Percentiles rank a stretch among this genome's conserved stretches.
These are phyloP conservation scores for Vanrija sp. DNA, from an alignment of 1,284 basidiomycete species.

Conservation along the genomic window DNA sequence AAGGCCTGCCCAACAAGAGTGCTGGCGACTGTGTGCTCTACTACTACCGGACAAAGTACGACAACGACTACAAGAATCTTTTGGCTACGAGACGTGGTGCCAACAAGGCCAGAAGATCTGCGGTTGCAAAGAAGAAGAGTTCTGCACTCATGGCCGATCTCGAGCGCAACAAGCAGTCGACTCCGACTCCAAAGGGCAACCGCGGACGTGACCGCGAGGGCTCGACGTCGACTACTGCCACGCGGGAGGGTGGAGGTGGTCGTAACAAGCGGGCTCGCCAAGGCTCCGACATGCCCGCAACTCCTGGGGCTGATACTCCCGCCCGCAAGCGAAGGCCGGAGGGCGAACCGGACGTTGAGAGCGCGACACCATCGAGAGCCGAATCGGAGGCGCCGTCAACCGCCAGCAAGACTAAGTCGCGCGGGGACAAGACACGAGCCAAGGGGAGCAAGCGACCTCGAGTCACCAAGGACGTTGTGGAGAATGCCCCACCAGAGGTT, in stretches of 20 bases:
- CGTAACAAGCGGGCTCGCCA: constrained; percentile 4
- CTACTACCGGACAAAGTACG: constrained; percentile 94
- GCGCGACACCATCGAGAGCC: constrained; percentile 24
- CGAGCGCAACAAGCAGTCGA: constrained; percentile 30
- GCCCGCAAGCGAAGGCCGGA: constrained; percentile 15
- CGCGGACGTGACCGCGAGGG: constrained; percentile 8
- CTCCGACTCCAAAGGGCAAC: neutral
- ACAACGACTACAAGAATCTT: constrained; percentile 70
- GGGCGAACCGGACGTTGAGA: constrained; percentile 1
- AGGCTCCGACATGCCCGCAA: constrained; percentile 7
- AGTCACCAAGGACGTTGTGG: constrained; percentile 14
- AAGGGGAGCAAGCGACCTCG: constrained; percentile 31
- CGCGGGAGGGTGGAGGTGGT: constrained; percentile 6
- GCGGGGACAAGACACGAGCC: constrained; percentile 20
- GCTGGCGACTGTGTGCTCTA: constrained; percentile 83
- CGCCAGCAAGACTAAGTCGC: constrained; percentile 24
- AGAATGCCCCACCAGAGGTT: neutral
- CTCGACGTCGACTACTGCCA: constrained; percentile 3
- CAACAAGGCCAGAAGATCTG: constrained; percentile 52
- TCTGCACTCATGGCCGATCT: constrained; percentile 41
- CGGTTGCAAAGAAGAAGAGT: constrained; percentile 44
- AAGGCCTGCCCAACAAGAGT: constrained; percentile 77
- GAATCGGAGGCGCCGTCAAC: constrained; percentile 28
- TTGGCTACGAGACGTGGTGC: constrained; percentile 54
- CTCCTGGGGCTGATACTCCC: constrained; percentile 5